Evolutionary conservation across 306 rosid species (phyloP), one percentile per base, ranked within the genome.

Genomic region (Vigna mungo): DNA sequence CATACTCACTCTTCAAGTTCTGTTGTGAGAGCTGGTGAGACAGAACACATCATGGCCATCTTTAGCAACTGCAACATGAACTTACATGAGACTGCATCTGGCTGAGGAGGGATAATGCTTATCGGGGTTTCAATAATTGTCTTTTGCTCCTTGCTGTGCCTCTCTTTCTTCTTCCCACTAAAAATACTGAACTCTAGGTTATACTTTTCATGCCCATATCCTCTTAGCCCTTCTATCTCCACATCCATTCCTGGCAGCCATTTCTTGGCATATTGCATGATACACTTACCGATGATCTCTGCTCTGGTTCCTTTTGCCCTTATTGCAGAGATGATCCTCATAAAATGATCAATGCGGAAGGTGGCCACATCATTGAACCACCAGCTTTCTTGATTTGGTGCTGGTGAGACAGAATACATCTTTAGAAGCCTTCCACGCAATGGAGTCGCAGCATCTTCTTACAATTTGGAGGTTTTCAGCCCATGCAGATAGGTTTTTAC

Each of bases 391-490:
- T 85, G 88, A 48, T 60, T 46, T 6, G 44, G 64, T 51, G 30
- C 70, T 60, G 86, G 71, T 55, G 61, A 37, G 63, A 74, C 55
- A n/a, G n/a, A n/a, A n/a, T n/a, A n/a, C 82, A 27, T 89, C 91
- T 87, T 87, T 88, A 21, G 91, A 84, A 74, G 88, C 92, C 88
- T 91, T 92, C 96, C 94, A 86, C 49, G 97, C 96, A 21, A 95
- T 78, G n/a, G 97, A 89, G 79, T 95, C 96, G n/a, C 97, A 89
- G 74, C 99, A 95, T 81, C 97, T 85, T 84, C 99, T 87, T 52
- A 91, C 96, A 81, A 92, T 85, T 85, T 95, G 99, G 71, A 92
- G 89, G 82, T 92, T 95, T 66, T 92, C 99, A 60, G 89, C 92
- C 99, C 99, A 95, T 18, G 99, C 97, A 49, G 92, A 89, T 16